These are phyloP conservation scores for Suillus brevipes DNA, from an alignment of 768 basidiomycete species.

Conservation along the genomic window DNA sequence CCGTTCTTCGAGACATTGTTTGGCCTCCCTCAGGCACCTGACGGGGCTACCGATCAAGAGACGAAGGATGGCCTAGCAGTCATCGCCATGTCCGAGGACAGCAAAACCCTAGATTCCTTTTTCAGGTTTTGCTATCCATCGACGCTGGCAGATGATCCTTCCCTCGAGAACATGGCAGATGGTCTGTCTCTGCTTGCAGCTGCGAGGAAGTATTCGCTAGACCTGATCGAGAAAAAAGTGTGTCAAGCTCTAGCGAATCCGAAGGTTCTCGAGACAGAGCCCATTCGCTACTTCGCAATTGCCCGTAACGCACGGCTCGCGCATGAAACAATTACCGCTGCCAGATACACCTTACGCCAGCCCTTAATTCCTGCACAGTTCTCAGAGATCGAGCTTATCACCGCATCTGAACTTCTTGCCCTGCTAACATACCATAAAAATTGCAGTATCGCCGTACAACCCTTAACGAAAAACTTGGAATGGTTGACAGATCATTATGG, in stretches of 20 bases:
- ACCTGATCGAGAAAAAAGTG: neutral
- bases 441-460: neutral
- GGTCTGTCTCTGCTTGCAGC: neutral
- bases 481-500: neutral
- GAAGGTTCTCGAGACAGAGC: neutral
- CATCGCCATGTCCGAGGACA: neutral
- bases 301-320: neutral
- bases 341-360: neutral
- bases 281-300: neutral
- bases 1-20: slow-evolving; percentile 37
- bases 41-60: neutral
- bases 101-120: neutral
- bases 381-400: neutral
- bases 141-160: neutral
- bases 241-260: neutral
- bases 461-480: neutral
- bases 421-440: neutral
- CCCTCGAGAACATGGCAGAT: neutral
- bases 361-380: neutral
- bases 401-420: neutral
- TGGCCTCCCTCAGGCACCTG: neutral
- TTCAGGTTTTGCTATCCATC: slow-evolving; percentile 1
- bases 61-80: neutral
- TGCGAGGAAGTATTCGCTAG: neutral
- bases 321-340: neutral